Evolutionary conservation across 257 asterid genomes (phyloP), one percentile per base, ranked within the genome.

Genomic region (Cynanchum wilfordii): DNA sequence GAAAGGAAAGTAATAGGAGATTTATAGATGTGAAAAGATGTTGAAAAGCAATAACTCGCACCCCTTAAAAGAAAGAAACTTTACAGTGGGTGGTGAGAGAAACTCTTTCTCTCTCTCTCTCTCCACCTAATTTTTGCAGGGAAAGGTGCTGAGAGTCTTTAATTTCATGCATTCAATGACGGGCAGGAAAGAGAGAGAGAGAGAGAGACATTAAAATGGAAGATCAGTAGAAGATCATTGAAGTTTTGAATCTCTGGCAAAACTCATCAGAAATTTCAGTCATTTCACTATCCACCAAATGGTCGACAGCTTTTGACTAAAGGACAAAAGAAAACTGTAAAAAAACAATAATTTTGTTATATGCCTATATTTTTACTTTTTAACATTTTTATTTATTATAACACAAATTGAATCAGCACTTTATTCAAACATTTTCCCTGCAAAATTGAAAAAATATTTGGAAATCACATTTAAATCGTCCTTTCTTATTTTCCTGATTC

Each of bases 121-220:
- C 76, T 50, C 69, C 94, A 86, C 82, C 89, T 76, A 87, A 88
- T 86, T 81, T 83, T 47, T 85, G 87, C 86, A 82, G 82, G 68
- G 82, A 76, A 67, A 79, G 80, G 88, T 78, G 91, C 84, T 82
- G 90, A 72, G 90, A 72, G 84, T 80, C 56, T 80, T 86, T 79
- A 82, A 88, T 77, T 80, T 76, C 77, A 75, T 67, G 97, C 92
- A 92, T 87, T 90, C 69, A 92, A 92, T 89, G 96, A 42, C 11
- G 47, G 79, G 80, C n/a, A 74, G 84, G 88, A 33, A 73, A n/a
- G 79, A 76, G 54, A 78, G 56, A 42, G 66, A 80, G 55, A 62
- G 55, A 25, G 74, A 49, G 72, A 54, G 70, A 73, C 69, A 58
- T 45, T 56, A 63, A 15, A 68, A 30, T 40, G 2, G 58, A 52